Conservation (phyloP, 768 basidiomycete genomes). For the Clitopilus passeckerianus region DNA sequence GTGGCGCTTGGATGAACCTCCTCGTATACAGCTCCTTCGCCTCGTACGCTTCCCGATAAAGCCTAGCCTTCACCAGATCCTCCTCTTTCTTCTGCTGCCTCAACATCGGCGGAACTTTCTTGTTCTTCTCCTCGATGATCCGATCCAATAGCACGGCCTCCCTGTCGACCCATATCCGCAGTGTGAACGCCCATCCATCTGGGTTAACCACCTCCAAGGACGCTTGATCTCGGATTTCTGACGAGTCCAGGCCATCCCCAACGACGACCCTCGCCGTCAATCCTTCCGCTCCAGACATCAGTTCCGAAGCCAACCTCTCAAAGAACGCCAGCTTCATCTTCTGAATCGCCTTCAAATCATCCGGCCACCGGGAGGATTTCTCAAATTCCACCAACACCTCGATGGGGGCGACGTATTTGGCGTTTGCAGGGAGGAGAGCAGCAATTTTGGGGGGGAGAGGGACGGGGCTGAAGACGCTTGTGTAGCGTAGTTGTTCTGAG, state of each 20-base stretch:
- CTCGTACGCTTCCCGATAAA: slow-evolving; percentile 46
- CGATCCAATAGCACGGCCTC: slow-evolving; percentile 77
- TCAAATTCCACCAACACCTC: slow-evolving; percentile 86
- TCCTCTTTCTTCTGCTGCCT: slow-evolving; percentile 18
- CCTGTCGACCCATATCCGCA: slow-evolving; percentile 83
- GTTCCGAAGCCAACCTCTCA: slow-evolving; percentile 65
- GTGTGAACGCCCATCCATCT: slow-evolving; percentile 84
- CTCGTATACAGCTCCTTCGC: slow-evolving; percentile 57
- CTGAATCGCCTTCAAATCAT: slow-evolving; percentile 88
- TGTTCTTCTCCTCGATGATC: slow-evolving; percentile 44
- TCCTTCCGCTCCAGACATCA: slow-evolving; percentile 50
- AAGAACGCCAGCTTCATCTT: slow-evolving; percentile 93
- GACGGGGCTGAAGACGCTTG: slow-evolving; percentile 76
- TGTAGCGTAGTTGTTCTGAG: slow-evolving; percentile 76
- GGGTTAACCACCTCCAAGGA: slow-evolving; percentile 73
- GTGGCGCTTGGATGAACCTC: slow-evolving; percentile 76
- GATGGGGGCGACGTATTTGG: slow-evolving; percentile 65
- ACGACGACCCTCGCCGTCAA: slow-evolving; percentile 57
- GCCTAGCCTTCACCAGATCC: slow-evolving; percentile 35
- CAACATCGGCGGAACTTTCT: slow-evolving; percentile 32
- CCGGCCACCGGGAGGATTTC: slow-evolving; percentile 90
- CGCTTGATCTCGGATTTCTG: slow-evolving; percentile 63
- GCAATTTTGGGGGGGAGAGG: slow-evolving; percentile 55
- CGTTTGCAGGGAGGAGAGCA: slow-evolving; percentile 47
- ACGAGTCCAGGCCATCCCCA: slow-evolving; percentile 38